Evolutionary conservation across 1,284 basidiomycete species (phyloP).

Genomic region (Ustilago hordei): DNA sequence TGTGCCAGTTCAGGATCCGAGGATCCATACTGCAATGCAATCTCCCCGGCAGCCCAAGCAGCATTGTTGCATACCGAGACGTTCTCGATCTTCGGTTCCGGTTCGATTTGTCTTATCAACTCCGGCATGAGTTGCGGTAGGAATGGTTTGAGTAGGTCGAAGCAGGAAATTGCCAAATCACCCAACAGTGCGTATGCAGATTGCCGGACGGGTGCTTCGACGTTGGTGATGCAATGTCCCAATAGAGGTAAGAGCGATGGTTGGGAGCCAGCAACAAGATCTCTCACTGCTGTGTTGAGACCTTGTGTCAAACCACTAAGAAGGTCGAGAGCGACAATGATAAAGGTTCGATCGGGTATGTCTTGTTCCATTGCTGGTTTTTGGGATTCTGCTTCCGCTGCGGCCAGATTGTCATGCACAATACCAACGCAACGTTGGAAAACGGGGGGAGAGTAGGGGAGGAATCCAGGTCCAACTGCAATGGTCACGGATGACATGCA

Average conservation of each 20-base stretch:
- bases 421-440: constrained; percentile 91
- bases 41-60: constrained; percentile 99
- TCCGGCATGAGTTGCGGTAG: constrained; percentile 88
- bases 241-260: constrained; percentile 64
- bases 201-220: constrained; percentile 93
- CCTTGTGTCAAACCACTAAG: constrained; percentile 96
- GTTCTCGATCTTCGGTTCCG: constrained; percentile 89
- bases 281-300: constrained; percentile 75
- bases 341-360: constrained; percentile 69
- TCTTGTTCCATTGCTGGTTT: constrained; percentile 74
- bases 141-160: constrained; percentile 80
- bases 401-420: constrained; percentile 84
- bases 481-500: constrained; percentile 98
- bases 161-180: constrained; percentile 96
- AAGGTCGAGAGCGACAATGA: constrained; percentile 95
- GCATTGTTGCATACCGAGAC: constrained; percentile 99
- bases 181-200: constrained; percentile 97
- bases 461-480: constrained; percentile 91
- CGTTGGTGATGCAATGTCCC: constrained; percentile 74
- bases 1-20: constrained; percentile 70
- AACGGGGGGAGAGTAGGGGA: constrained; percentile 88
- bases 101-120: constrained; percentile 88
- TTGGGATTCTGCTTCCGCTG: constrained; percentile 82
- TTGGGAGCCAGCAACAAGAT: constrained; percentile 59
- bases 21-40: constrained; percentile 74